Conservation (phyloP, 2,329 filamentous ascomycete species). For the Colletotrichum caudatum region DNA sequence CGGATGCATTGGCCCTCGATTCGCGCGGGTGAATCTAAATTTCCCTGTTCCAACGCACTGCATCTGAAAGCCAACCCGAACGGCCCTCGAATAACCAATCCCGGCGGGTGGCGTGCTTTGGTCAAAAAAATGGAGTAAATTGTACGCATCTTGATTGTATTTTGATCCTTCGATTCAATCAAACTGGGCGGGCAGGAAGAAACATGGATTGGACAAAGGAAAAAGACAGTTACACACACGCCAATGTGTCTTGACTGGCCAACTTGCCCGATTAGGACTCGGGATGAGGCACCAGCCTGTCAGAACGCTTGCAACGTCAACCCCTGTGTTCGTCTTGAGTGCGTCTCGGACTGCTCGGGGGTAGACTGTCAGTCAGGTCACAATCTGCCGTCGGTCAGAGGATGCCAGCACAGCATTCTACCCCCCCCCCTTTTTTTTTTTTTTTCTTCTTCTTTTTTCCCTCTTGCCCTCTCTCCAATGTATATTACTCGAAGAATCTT, state of each 20-base stretch:
- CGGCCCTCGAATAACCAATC: constrained; percentile 5
- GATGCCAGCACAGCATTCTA: neutral
- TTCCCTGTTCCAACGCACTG: neutral
- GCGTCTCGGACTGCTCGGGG: constrained; percentile 26
- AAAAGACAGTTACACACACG: constrained; percentile 20
- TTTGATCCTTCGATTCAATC: neutral
- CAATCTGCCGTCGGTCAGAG: neutral
- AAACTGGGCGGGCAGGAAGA: neutral
- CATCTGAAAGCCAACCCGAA: neutral
- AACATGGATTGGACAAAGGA: neutral
- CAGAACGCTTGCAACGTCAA: constrained; percentile 24
- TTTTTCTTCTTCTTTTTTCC: neutral
- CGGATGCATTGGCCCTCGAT: constrained; percentile 4
- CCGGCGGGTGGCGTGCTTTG: constrained; percentile 13
- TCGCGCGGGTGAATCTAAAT: constrained; percentile 7
- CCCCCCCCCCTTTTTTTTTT: too few species aligned
- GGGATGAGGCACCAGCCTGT: constrained; percentile 37
- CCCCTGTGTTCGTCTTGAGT: constrained; percentile 29
- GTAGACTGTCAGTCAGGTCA: constrained; percentile 5
- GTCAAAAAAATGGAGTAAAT: neutral
- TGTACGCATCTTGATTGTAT: neutral
- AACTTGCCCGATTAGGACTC: constrained; percentile 40
- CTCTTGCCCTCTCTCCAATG: neutral
- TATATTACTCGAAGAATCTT: neutral
- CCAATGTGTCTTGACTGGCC: constrained; percentile 14